Evolutionary conservation across 257 asterid genomes (phyloP), one percentile per base, ranked within the genome.

Genomic region (Solanum bulbocastanum): DNA sequence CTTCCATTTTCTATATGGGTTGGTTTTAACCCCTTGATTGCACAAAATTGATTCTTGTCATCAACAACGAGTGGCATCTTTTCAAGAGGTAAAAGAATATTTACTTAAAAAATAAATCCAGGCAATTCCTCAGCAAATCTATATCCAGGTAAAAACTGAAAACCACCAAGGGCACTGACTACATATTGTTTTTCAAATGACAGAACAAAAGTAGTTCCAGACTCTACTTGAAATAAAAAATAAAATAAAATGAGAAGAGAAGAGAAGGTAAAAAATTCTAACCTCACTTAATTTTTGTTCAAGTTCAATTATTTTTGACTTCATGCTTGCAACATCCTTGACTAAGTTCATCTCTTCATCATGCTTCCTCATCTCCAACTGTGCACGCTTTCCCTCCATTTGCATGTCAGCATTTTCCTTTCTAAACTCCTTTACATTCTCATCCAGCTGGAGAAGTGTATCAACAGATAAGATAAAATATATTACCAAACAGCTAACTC

Each of bases 271-370:
- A 62, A 71, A 44, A 87, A 20, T 2, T 40, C 89, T 85, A 32
- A 92, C 94, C 94, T 91, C 90, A n/a, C 83, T 87, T 86, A 92
- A 84, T 87, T 90, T 91, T 86, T 27, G 83, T 66, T 92, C 92
- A 25, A 92, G 91, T 39, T 46, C 87, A 71, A 27, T 88, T 83
- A 87, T 86, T 91, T 89, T 87, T 44, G 84, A 86, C 90, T 76
- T 89, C 92, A 89, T 88, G 86, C 20, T 84, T 23, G 87, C 86
- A 25, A 88, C 68, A 81, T 92, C 92, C 84, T 88, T 86, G 40
- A 88, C 86, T 30, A 88, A 40, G 32, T 86, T 86, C 86, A 89
- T 18, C 69, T 88, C 89, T 86, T 85, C 88, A 5, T 18, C 81
- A 75, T 76, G 89, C 44, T 83, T 87, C 85, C 76, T 78, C 33